Conservation (phyloP, 345 rosid genomes). For the Populus deltoides region DNA sequence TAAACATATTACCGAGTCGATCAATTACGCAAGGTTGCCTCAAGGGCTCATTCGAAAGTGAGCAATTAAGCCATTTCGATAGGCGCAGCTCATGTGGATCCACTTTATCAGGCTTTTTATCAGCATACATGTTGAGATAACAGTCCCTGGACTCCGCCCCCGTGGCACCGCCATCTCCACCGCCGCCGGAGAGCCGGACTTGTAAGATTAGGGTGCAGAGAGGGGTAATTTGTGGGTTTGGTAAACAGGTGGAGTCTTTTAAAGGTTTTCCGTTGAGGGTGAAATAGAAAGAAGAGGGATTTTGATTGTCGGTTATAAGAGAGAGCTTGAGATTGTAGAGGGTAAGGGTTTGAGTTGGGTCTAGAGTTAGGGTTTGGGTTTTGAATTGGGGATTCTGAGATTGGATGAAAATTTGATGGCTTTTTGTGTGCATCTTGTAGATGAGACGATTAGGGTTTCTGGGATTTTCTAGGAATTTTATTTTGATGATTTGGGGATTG, state of each 20-base stretch:
- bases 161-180: conserved; percentile 99
- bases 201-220: conserved; percentile 56
- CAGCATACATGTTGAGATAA: conserved; percentile 96
- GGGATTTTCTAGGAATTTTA: neutral
- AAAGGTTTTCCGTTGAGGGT: conserved; percentile 59
- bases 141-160: conserved; percentile 96
- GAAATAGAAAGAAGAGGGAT: conserved; percentile 45
- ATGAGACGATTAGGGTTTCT: neutral
- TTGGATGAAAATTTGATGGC: conserved; percentile 40
- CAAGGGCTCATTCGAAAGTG: conserved; percentile 75
- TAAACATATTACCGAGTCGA: conserved; percentile 74
- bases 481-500: neutral
- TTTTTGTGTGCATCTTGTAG: conserved; percentile 10
- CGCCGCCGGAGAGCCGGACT: conserved; percentile 71
- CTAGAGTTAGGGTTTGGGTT: conserved; percentile 39
- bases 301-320: conserved; percentile 29
- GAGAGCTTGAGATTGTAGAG: conserved; percentile 43
- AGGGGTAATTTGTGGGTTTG: conserved; percentile 41
- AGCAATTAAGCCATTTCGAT: conserved; percentile 80
- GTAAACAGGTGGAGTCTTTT: conserved; percentile 39
- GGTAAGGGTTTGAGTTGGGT: conserved; percentile 40
- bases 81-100: conserved; percentile 92
- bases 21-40: conserved; percentile 83
- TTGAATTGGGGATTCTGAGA: conserved; percentile 27
- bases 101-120: conserved; percentile 83